Percentiles rank a stretch among this genome's conserved stretches.
These are phyloP conservation scores for Pholiota conissans DNA, from an alignment of 768 basidiomycete genomes.

Conservation along the genomic window DNA sequence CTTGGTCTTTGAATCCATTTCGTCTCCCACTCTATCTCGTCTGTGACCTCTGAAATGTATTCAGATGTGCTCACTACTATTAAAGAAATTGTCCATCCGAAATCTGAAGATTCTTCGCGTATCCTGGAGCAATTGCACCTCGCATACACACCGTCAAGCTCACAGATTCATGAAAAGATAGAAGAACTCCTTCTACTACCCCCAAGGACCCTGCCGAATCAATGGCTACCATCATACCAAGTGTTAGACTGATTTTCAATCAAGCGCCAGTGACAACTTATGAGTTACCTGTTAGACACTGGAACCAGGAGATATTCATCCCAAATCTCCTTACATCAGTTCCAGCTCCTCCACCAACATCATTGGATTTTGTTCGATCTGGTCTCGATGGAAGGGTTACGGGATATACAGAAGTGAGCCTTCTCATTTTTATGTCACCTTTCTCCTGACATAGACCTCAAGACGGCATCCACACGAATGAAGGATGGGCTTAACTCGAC, in stretches of 20 bases:
- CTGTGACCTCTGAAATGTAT: slow-evolving; percentile 11
- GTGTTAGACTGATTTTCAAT: slow-evolving; percentile 49
- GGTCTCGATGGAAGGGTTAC: slow-evolving; percentile 81
- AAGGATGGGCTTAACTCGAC: slow-evolving; percentile 81
- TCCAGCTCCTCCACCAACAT: slow-evolving; percentile 76
- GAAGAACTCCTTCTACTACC: slow-evolving; percentile 78
- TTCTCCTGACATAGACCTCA: slow-evolving; percentile 4
- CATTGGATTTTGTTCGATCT: slow-evolving; percentile 67
- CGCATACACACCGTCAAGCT: slow-evolving; percentile 52
- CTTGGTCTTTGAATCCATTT: neutral
- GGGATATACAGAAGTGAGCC: slow-evolving; percentile 75
- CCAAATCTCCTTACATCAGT: slow-evolving; percentile 63
- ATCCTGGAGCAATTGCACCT: slow-evolving; percentile 62
- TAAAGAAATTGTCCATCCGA: slow-evolving; percentile 47
- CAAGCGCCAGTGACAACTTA: slow-evolving; percentile 12
- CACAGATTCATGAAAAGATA: slow-evolving; percentile 64
- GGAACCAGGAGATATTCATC: slow-evolving; percentile 62
- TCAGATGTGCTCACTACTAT: slow-evolving; percentile 32
- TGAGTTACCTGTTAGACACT: slow-evolving; percentile 50
- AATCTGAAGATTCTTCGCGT: slow-evolving; percentile 34
- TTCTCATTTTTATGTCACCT: neutral
- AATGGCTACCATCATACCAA: slow-evolving; percentile 83
- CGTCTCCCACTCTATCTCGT: too few relatives aligned
- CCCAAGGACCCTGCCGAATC: slow-evolving; percentile 58
- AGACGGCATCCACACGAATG: slow-evolving; percentile 59